phyloP scores from a whole-genome alignment of 495 filamentous ascomycete genomes.

The Acidiella bohemica region DNA sequence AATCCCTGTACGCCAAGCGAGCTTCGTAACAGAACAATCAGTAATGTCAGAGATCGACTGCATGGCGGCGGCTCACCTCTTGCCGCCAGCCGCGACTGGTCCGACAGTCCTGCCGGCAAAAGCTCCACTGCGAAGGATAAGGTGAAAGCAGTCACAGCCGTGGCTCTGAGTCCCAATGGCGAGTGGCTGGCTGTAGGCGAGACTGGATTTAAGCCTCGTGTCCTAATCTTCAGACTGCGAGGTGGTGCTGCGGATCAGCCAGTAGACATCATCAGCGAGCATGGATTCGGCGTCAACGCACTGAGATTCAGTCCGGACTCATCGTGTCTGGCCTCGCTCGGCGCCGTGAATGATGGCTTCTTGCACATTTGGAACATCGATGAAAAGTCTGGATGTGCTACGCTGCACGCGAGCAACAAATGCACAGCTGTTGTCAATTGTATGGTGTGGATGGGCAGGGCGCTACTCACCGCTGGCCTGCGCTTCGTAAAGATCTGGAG shows the following conservation, averaged over 20 bases:
- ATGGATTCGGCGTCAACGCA: constrained; percentile 76
- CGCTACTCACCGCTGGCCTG: constrained; percentile 62
- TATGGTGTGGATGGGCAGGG: constrained; percentile 77
- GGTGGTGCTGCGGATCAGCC: constrained; percentile 70
- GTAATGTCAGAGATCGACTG: constrained; percentile 44
- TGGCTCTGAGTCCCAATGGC: constrained; percentile 82
- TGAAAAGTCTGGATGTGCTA: constrained; percentile 66
- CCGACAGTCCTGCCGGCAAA: constrained; percentile 40
- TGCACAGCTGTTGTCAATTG: constrained; percentile 72
- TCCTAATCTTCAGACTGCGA: constrained; percentile 72
- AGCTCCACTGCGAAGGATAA: constrained; percentile 77
- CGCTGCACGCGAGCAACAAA: constrained; percentile 81
- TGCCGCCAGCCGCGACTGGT: constrained; percentile 16
- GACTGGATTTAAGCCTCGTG: constrained; percentile 85
- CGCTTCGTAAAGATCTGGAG: constrained; percentile 92
- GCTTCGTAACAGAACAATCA: constrained; percentile 43
- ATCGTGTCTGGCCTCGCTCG: constrained; percentile 75
- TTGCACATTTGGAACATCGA: constrained; percentile 85
- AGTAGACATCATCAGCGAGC: constrained; percentile 73
- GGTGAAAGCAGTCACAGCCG: constrained; percentile 90
- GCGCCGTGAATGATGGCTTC: constrained; percentile 82
- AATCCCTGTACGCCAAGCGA: constrained; percentile 35
- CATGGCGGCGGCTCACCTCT: constrained; percentile 27
- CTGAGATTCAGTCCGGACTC: constrained; percentile 83
- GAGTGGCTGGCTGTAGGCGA: constrained; percentile 85